Evolutionary conservation across 495 filamentous ascomycete genomes (phyloP).

Genomic region (Penicillium argentinense): DNA sequence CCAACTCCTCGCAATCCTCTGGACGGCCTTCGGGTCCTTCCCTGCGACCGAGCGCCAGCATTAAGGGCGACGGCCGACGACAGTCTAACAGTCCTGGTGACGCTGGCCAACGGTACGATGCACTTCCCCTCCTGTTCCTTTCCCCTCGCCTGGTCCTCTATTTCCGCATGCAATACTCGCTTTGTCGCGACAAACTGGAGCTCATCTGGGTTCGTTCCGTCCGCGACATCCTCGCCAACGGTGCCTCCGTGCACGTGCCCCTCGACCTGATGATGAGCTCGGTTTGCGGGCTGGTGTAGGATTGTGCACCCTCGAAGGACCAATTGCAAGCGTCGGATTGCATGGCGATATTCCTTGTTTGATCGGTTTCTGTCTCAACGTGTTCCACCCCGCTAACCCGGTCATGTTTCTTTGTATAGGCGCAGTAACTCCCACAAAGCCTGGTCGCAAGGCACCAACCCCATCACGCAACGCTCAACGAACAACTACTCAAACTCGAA

Average conservation of each 20-base stretch:
- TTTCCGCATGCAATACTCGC: too few species aligned
- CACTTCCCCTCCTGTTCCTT: conserved; percentile 2
- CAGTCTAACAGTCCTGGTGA: conserved; percentile 58
- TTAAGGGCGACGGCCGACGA: conserved; percentile 57
- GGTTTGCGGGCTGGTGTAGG: conserved; percentile 6
- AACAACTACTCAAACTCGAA: conserved; percentile 53
- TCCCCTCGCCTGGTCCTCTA: conserved; percentile 11
- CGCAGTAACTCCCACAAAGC: conserved; percentile 57
- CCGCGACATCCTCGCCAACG: too few species aligned
- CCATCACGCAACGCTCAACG: conserved; percentile 60
- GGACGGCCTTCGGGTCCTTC: conserved; percentile 50
- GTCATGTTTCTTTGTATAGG: conserved; percentile 33
- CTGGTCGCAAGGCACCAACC: conserved; percentile 64
- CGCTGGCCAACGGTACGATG: conserved; percentile 52
- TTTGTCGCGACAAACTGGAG: not conserved
- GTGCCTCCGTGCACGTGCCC: conserved; percentile 17
- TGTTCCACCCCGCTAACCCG: conserved; percentile 16
- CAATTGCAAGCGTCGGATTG: conserved; percentile 21
- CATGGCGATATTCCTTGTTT: not conserved
- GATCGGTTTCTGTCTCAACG: conserved; percentile 8
- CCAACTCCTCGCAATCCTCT: conserved; percentile 35
- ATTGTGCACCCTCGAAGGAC: conserved; percentile 16
- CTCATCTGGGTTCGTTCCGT: too few species aligned
- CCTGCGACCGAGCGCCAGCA: conserved; percentile 49
- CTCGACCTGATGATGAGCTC: conserved; percentile 13